These are phyloP conservation scores for Kodamaea fukazawae DNA, from an alignment of 805 yeast genomes.

Conservation along the genomic window DNA sequence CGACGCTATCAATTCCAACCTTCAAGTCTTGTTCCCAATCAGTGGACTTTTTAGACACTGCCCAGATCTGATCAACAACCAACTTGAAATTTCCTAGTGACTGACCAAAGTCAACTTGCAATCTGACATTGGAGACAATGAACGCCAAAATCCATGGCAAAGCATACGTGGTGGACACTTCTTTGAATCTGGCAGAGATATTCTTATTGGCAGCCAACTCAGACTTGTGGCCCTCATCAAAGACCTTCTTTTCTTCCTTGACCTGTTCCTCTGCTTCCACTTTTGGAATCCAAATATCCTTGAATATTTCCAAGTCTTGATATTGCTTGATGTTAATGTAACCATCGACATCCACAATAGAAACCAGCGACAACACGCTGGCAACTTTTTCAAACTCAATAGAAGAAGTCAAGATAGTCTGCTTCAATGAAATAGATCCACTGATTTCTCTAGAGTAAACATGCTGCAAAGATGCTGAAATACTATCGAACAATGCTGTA, in stretches of 20 bases:
- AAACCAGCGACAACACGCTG: constrained; percentile 49
- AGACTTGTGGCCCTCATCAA: constrained; percentile 7
- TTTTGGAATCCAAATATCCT: constrained; percentile 63
- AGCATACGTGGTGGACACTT: constrained; percentile 60
- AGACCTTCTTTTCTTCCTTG: background rate
- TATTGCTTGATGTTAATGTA: constrained; percentile 78
- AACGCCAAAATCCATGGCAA: constrained; percentile 73
- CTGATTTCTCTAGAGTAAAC: constrained; percentile 87
- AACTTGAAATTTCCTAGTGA: constrained; percentile 69
- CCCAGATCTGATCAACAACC: constrained; percentile 61
- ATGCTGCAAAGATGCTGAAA: constrained; percentile 79
- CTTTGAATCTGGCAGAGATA: constrained; percentile 48
- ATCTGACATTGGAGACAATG: constrained; percentile 48
- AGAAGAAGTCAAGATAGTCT: constrained; percentile 47
- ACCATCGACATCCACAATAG: constrained; percentile 53
- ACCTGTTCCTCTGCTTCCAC: background rate
- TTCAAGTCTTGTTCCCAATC: constrained; percentile 71
- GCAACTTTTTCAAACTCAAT: constrained; percentile 40
- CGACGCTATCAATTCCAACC: constrained; percentile 53
- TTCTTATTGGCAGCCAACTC: constrained; percentile 30
- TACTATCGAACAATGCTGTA: constrained; percentile 48
- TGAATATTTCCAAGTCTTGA: constrained; percentile 80
- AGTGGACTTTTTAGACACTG: constrained; percentile 60
- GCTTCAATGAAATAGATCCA: constrained; percentile 56
- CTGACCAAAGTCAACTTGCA: constrained; percentile 76